phyloP scores from a whole-genome alignment of 1,284 basidiomycete species.

The Schizophyllum amplum region DNA sequence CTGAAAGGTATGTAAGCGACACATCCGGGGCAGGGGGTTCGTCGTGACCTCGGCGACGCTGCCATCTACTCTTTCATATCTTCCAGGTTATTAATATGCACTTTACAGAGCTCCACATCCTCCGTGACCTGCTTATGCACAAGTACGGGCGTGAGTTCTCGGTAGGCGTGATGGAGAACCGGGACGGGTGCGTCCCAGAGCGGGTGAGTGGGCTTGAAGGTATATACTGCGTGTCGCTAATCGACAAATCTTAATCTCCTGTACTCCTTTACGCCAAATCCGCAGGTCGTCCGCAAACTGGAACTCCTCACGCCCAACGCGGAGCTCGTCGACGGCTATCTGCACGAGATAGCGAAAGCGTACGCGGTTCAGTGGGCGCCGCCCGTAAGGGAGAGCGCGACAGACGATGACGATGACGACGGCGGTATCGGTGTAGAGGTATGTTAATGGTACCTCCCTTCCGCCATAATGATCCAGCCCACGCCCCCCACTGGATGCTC shows the following conservation, averaged over 20 bases:
- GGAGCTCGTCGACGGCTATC: slow-evolving; percentile 81
- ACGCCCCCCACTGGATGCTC: neutral
- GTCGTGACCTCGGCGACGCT: neutral
- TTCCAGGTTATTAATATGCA: too few species aligned
- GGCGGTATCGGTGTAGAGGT: slow-evolving; percentile 21
- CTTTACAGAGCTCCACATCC: slow-evolving; percentile 72
- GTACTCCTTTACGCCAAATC: neutral
- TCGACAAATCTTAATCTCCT: neutral
- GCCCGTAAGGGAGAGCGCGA: slow-evolving; percentile 14
- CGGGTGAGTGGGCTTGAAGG: slow-evolving; percentile 42
- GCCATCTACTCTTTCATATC: neutral
- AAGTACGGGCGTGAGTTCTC: slow-evolving; percentile 87
- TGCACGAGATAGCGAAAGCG: slow-evolving; percentile 81
- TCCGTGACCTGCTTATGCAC: slow-evolving; percentile 92
- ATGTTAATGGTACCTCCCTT: slow-evolving; percentile 8
- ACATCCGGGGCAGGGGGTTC: neutral
- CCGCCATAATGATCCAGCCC: neutral
- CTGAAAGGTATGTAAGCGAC: slow-evolving; percentile 57
- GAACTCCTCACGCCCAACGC: slow-evolving; percentile 58
- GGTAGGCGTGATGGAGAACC: slow-evolving; percentile 75
- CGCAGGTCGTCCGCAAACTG: slow-evolving; percentile 72
- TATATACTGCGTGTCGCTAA: neutral
- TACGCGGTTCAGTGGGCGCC: slow-evolving; percentile 74
- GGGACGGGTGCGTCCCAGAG: slow-evolving; percentile 69
- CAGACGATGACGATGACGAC: slow-evolving; percentile 19